Evolutionary conservation across 2,329 filamentous ascomycete genomes (phyloP).

Genomic region (Botrytis aclada): DNA sequence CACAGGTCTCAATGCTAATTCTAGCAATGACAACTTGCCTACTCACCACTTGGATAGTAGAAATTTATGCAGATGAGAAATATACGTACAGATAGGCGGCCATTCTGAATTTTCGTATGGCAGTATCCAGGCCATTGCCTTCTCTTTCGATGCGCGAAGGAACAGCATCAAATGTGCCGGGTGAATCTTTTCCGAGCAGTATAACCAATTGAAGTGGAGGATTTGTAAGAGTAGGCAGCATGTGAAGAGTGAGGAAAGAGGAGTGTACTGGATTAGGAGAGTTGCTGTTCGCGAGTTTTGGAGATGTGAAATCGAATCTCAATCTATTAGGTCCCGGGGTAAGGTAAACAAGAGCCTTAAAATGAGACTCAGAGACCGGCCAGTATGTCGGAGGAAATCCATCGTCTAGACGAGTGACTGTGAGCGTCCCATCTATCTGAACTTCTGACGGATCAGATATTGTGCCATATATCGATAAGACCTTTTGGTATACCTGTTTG

Average conservation of each 20-base stretch:
- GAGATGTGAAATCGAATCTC: slow-evolving; percentile 82
- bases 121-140: slow-evolving; percentile 76
- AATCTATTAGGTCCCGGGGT: slow-evolving; percentile 85
- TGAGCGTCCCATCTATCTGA: slow-evolving; percentile 73
- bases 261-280: slow-evolving; percentile 69
- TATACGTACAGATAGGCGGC: slow-evolving; percentile 67
- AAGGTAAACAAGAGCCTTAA: slow-evolving; percentile 90
- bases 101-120: slow-evolving; percentile 89
- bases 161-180: slow-evolving; percentile 77
- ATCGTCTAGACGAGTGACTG: slow-evolving; percentile 78
- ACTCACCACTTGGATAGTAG: not conserved
- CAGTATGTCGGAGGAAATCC: slow-evolving; percentile 78
- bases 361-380: slow-evolving; percentile 86
- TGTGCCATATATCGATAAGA: slow-evolving; percentile 76
- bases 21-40: not conserved
- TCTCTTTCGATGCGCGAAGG: slow-evolving; percentile 73
- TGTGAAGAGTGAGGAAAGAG: slow-evolving; percentile 79
- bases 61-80: not conserved
- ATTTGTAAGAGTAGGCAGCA: slow-evolving; percentile 72
- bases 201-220: slow-evolving; percentile 90
- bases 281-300: slow-evolving; percentile 70
- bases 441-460: slow-evolving; percentile 70
- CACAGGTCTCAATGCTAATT: not conserved
- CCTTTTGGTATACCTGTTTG: slow-evolving; percentile 81
- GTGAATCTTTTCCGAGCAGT: slow-evolving; percentile 82